Evolutionary conservation across 495 filamentous ascomycete genomes (phyloP), one percentile per base, ranked within the genome.

Genomic region (Ascobolus immersus): DNA sequence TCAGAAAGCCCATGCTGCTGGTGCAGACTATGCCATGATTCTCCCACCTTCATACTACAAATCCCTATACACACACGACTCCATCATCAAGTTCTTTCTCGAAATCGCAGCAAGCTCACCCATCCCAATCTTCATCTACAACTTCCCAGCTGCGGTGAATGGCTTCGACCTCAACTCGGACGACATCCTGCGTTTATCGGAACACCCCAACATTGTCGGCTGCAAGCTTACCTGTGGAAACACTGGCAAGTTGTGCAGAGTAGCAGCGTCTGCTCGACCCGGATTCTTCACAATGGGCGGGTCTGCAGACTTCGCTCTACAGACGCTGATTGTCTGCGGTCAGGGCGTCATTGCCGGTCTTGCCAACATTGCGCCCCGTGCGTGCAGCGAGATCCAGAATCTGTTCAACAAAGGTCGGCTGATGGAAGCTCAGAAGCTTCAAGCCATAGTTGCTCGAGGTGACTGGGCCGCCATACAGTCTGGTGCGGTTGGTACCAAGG

Each of bases 171-270:
- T 92, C 29, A 70, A 63, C 34, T 86, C 77, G 0, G 78, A 90
- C 44, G 59, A 69, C 39, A 77, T 92, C 49, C 59, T 74, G 32
- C 52, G 67, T 33, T 64, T 92, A 13, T 52, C 80, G 3, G 51
- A 67, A 41, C 79, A 91, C 50, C 64, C 71, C 43, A 91, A 91
- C 47, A 84, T 93, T 44, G 69, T 79, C 34, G 81, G 81, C 32
- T 73, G 73, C 48, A 93, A 93, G 59, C 61, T 91, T 33, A 93
- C 81, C 4, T 93, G 81, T 51, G 81, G 79, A 30, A 90, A 93
- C 54, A 91, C 82, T 12, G 81, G 81, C 34, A 93, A 93, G 53
- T 60, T 93, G 32, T 71, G 68, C 44, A 68, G 81, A 36, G 64
- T 93, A 28, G 76, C 69, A 3, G 69, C 69, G 15, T 64, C 61